A percentile compares a stretch with the other conserved stretches of the same genome.
These are phyloP conservation scores for Bolboschoenoplectus hybrid DNA, from an alignment of 202 grass and related monocot genomes.

Conservation along the genomic window DNA sequence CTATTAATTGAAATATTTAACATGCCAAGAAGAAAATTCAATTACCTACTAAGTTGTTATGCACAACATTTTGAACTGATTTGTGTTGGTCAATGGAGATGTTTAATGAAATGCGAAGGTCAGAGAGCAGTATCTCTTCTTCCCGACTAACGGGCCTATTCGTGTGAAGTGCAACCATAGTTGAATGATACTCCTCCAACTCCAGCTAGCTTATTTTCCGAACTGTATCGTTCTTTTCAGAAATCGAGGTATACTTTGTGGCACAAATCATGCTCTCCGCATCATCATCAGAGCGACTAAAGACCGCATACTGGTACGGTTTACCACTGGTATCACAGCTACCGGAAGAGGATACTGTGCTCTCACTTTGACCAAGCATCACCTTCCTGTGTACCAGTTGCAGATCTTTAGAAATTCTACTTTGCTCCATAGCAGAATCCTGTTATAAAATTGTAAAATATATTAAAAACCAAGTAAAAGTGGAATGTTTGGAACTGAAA, in stretches of 20 bases:
- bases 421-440: not conserved
- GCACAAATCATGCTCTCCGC: constrained; percentile 49
- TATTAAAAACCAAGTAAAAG: too few relatives aligned
- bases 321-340: constrained; percentile 61
- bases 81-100: constrained; percentile 83
- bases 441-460: not conserved
- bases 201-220: constrained; percentile 44
- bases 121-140: constrained; percentile 69
- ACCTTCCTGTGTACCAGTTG: constrained; percentile 45
- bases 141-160: constrained; percentile 55
- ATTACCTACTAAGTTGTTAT: too few relatives aligned
- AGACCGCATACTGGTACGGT: constrained; percentile 44
- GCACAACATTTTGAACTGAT: constrained; percentile 48
- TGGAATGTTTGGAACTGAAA: too few relatives aligned
- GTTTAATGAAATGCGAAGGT: constrained; percentile 68
- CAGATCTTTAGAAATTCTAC: not conserved
- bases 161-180: constrained; percentile 39
- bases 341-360: constrained; percentile 71
- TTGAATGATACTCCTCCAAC: constrained; percentile 58
- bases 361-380: constrained; percentile 55
- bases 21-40: too few relatives aligned
- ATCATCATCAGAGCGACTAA: constrained; percentile 50
- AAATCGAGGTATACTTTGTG: constrained; percentile 45
- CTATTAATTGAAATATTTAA: too few relatives aligned
- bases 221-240: too few relatives aligned